A percentile compares a stretch with the other conserved stretches of the same genome.
These are phyloP conservation scores for Blastobotrys buckinghamii DNA, from an alignment of 1,139 yeast species.

Conservation along the genomic window DNA sequence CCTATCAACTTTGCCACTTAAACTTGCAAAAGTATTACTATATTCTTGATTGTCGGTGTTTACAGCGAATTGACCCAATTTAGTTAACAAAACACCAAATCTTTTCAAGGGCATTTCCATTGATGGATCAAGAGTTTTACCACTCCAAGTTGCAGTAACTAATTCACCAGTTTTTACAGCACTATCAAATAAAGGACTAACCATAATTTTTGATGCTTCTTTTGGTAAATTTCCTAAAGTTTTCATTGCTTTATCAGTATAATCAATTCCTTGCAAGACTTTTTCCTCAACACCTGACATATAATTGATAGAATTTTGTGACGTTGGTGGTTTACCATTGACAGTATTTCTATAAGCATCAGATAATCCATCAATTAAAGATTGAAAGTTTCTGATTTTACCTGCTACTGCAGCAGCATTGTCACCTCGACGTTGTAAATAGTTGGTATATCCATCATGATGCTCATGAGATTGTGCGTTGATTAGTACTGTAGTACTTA, in stretches of 20 bases:
- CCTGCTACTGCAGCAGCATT: background rate
- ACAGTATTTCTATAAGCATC: background rate
- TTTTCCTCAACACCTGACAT: background rate
- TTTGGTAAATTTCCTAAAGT: background rate
- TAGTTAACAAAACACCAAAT: background rate
- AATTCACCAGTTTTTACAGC: background rate
- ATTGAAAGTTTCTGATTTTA: background rate
- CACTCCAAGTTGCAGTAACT: constrained; percentile 6
- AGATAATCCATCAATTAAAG: background rate
- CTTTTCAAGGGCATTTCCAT: background rate
- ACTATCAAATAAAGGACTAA: constrained; percentile 1
- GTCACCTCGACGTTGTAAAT: background rate
- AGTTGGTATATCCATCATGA: background rate
- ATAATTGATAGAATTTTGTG: background rate
- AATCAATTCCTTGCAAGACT: background rate
- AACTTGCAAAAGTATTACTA: background rate
- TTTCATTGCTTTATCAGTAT: background rate
- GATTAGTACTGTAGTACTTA: background rate
- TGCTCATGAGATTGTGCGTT: background rate
- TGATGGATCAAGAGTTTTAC: background rate
- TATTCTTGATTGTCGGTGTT: background rate
- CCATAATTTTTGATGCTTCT: background rate
- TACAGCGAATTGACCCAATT: background rate
- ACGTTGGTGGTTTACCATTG: constrained; percentile 1
- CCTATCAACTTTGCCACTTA: background rate